Evolutionary conservation across 768 basidiomycete species (phyloP), one percentile per base, ranked within the genome.

Genomic region (Phaeotremella skinneri): DNA sequence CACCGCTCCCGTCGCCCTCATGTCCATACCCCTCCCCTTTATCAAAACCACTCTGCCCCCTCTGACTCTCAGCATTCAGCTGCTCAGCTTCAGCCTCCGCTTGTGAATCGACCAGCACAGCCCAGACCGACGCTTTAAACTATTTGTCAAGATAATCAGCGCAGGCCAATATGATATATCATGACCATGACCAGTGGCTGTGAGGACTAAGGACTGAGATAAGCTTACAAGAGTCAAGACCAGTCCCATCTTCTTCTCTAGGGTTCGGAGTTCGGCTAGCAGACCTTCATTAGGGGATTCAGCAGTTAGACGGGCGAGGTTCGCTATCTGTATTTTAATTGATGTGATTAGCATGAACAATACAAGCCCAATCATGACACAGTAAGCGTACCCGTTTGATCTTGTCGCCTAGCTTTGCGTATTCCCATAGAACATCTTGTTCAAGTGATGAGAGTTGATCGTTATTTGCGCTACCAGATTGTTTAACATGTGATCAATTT

Each of bases 41-140:
- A 45, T 13, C 21, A 45, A 9, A 23, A 13, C 7, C 11, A 11
- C 51, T 50, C 21, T 49, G 59, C 1, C 43, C 49, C 25, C 59
- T n/a, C 34, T 37, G 34, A 37, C 17, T 37, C 34, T 37, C 34
- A 37, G 34, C 43, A 7, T 23, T 45, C 43, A 45, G 11, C 20
- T 45, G 13, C 23, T 45, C 43, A 17, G 49, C 62, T 54, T 73
- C 69, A 37, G 70, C 69, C 21, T 67, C 74, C 11, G 70, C 73
- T 64, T 79, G 76, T 0, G 70, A 64, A 27, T 80, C 78, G 32
- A 76, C 67, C 74, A 96, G 87, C 54, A 93, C 87, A 14, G 87
- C 90, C 91, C 91, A 94, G 0, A 94, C 91, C 11, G 93, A 94
- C 0, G 88, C 91, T 79, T 96, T 93, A 84, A 92, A 97, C 90